Base-by-base conservation (phyloP, 768 basidiomycete species). In the Hortiboletus campestris region DNA sequence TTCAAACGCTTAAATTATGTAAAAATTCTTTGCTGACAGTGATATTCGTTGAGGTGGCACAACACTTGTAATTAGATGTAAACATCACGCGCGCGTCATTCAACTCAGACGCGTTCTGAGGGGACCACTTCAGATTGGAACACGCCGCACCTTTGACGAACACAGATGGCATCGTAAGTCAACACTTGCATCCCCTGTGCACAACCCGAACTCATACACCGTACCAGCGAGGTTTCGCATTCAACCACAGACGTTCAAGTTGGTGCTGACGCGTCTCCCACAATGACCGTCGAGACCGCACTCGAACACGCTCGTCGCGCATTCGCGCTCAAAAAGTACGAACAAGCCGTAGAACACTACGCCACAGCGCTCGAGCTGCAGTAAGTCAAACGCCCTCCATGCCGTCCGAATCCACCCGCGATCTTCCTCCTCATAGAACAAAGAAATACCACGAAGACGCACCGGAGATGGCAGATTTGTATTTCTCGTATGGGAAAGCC, bases 401-500 rank as follows among this genome's bases (percentile, higher is more conserved):
- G 25, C 41, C 29, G 29, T 28, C 45, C 25, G 6, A 11, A 19
- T 34, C 22, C 28, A 46, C 44, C 6, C n/a, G 47, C 40, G 55
- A 64, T 66, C 20, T 49, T 10, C 12, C 22, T 20, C 17, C 11
- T 6, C 25, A 31, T 58, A 95, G 93, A 59, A 89, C 91, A 25
- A 75, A 82, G 65, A 78, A 84, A 63, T 75, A 85, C 56, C 90
- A 85, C 36, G 94, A 98, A 46, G 80, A 93, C 65, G 84, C 88
- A 22, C 86, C 89, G 0, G 86, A 91, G 65, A 86, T 81, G 50
- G 96, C 94, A 9, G 93, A 98, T 65, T 69, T 96, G 20, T 90
- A 98, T 57, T 88, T 96, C 55, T 79, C 83, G 4, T 99, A 98
- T 66, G 97, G 97, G 14, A 94, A 89, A 70, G 94, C 97, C 5